These are phyloP conservation scores for Bryum argenteum DNA, from an alignment of 225 moss, liverwort and hornwort genomes.

Conservation along the genomic window DNA sequence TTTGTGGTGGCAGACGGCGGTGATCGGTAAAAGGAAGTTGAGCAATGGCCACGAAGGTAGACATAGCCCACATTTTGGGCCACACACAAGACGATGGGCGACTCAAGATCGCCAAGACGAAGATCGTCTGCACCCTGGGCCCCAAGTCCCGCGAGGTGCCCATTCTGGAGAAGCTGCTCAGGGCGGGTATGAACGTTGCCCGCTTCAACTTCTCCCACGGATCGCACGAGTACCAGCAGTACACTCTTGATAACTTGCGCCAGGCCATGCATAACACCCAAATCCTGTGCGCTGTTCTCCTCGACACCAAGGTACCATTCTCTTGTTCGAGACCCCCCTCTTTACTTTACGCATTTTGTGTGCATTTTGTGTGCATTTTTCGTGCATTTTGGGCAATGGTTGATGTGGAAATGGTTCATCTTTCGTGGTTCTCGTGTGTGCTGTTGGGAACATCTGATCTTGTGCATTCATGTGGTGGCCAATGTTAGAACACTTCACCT, in stretches of 20 bases:
- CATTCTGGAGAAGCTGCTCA: constrained; percentile 78
- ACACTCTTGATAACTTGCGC: constrained; percentile 69
- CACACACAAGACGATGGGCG: constrained; percentile 37
- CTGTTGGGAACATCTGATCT: too few relatives aligned
- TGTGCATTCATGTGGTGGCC: too few relatives aligned
- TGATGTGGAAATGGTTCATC: background rate
- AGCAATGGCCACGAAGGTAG: constrained; percentile 42
- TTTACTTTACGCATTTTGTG: background rate
- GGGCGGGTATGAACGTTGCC: constrained; percentile 93
- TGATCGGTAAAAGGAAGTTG: constrained; percentile 1
- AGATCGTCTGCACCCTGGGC: constrained; percentile 91
- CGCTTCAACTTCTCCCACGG: constrained; percentile 97
- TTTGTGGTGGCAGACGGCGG: too few relatives aligned
- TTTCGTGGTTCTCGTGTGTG: background rate
- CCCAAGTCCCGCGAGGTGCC: constrained; percentile 90
- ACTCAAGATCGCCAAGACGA: constrained; percentile 67
- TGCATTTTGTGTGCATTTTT: constrained; percentile 1
- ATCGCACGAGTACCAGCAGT: constrained; percentile 82
- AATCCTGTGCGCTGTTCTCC: constrained; percentile 78
- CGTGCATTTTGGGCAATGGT: background rate
- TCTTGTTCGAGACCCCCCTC: too few relatives aligned
- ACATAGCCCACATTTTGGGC: constrained; percentile 38
- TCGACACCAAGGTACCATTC: constrained; percentile 77
- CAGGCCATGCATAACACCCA: constrained; percentile 72
- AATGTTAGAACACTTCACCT: too few relatives aligned